phyloP scores from a whole-genome alignment of 2,329 filamentous ascomycete species.

The Aspergillus phoenicis region DNA sequence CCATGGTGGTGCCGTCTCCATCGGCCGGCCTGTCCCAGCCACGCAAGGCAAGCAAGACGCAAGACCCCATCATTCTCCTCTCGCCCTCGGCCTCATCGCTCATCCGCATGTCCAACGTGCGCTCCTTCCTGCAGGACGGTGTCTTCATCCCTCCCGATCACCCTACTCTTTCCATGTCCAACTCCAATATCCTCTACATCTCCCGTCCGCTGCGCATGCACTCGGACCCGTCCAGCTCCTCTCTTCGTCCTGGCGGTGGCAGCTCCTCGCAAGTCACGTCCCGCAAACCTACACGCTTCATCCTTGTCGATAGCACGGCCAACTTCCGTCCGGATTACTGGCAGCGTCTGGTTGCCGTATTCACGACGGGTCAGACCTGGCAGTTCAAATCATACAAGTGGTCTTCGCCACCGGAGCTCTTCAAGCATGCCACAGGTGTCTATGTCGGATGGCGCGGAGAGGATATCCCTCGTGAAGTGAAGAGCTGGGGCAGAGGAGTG shows the following conservation, averaged over 20 bases:
- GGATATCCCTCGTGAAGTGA: conserved; percentile 73
- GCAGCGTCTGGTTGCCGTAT: conserved; percentile 91
- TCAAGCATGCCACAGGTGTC: conserved; percentile 82
- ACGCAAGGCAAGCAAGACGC: conserved; percentile 52
- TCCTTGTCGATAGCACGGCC: conserved; percentile 88
- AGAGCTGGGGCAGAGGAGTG: conserved; percentile 83
- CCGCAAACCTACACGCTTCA: conserved; percentile 79
- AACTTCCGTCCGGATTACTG: conserved; percentile 99
- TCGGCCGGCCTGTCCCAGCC: conserved; percentile 43
- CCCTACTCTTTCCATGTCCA: conserved; percentile 61
- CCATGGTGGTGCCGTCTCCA: conserved; percentile 37
- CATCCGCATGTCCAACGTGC: conserved; percentile 93
- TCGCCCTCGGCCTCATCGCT: conserved; percentile 94
- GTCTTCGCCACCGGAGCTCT: conserved; percentile 83
- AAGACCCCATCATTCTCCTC: conserved; percentile 90
- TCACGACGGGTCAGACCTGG: conserved; percentile 97
- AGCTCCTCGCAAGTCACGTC: conserved; percentile 40
- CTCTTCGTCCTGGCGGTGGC: conserved; percentile 54
- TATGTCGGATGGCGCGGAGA: conserved; percentile 93
- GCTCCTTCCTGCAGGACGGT: conserved; percentile 86
- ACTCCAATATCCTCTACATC: conserved; percentile 81
- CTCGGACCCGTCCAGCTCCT: conserved; percentile 33
- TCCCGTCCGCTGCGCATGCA: conserved; percentile 70
- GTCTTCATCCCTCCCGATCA: conserved; percentile 76
- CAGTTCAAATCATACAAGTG: conserved; percentile 99